Evolutionary conservation across 192 early-diverging fungal species (phyloP).

Genomic region (Coemansia sp.): DNA sequence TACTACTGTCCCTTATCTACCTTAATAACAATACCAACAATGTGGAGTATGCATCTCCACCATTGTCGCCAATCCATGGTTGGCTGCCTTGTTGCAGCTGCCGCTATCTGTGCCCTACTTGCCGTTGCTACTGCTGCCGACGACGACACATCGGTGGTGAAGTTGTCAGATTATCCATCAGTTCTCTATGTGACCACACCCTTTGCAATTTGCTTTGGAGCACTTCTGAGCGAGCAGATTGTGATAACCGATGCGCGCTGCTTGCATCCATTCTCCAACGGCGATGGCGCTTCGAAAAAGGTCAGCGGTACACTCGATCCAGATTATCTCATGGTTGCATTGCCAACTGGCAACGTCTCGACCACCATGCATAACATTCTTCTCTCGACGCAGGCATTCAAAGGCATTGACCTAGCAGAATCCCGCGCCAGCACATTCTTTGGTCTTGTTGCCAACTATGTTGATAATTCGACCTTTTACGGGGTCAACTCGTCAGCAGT

Average conservation of each 20-base stretch:
- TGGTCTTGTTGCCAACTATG: slow-evolving; percentile 33
- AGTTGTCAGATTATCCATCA: slow-evolving; percentile 36
- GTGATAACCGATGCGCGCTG: slow-evolving; percentile 52
- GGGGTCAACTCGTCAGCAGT: slow-evolving; percentile 35
- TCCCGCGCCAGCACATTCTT: slow-evolving; percentile 35
- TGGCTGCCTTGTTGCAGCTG: not conserved
- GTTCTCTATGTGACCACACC: slow-evolving; percentile 45
- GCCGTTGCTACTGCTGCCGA: slow-evolving; percentile 4
- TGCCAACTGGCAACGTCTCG: slow-evolving; percentile 37
- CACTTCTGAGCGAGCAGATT: slow-evolving; percentile 29
- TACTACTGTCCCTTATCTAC: not conserved
- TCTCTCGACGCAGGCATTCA: slow-evolving; percentile 42
- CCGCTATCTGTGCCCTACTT: slow-evolving; percentile 3
- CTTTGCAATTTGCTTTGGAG: slow-evolving; percentile 41
- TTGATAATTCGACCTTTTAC: slow-evolving; percentile 47
- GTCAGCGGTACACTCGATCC: slow-evolving; percentile 37
- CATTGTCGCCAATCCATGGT: not conserved
- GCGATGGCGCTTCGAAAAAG: slow-evolving; percentile 17
- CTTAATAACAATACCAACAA: too few species aligned
- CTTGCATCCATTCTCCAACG: slow-evolving; percentile 45
- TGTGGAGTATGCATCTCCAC: too few species aligned
- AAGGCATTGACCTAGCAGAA: slow-evolving; percentile 25
- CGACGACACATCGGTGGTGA: slow-evolving; percentile 12
- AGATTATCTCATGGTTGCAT: slow-evolving; percentile 40
- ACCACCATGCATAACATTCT: slow-evolving; percentile 43